Base-by-base conservation (phyloP, 2,329 filamentous ascomycete species). In the Phialemoniopsis sp. region DNA sequence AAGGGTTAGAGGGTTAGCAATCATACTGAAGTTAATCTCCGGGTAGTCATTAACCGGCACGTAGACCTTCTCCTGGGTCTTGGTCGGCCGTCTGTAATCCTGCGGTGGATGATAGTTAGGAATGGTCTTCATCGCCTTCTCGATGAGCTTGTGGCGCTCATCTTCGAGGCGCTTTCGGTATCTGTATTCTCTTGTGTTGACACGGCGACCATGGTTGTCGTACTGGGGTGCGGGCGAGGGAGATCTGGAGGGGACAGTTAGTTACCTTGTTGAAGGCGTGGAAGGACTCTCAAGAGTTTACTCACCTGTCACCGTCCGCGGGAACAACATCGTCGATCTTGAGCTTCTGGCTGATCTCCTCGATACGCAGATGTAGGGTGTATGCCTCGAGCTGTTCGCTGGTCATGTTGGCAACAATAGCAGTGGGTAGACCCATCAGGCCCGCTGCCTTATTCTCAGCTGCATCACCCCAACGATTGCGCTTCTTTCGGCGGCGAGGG, bases 1-100 rank as follows among this genome's bases (percentile, higher is more conserved):
- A 78, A 76, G 67, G 73, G 82, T 87, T 85, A 83, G 82, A 89
- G 89, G 89, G 89, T 95, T 95, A 95, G 90, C 85, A 90, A 93
- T 91, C 91, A 91, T 96, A 98, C 93, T 98, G 89, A 98, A 98
- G 85, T 98, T 98, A 84, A 98, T 97, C 70, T 98, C 93, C 78
- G 93, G 93, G 68, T 98, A 98, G 70, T 98, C 93, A 81, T 98
- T 98, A 74, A 98, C 93, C 65, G 93, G 93, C 67, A 98, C 93
- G 66, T 98, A 98, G 86, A 98, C 94, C 78, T 98, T 98, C 78
- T 98, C 93, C 72, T 98, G 93, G 63, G 93, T 98, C 86, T 98
- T 98, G 65, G 91, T 97, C 47, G 93, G 93, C 58, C 93, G 88
- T 66, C 93, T 89, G 68, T 98, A 98, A 66, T 98, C 93, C 77